A percentile compares a stretch with the other conserved stretches of the same genome.
Conservation (phyloP, 2,329 filamentous ascomycete genomes). For the Anthostomella pinea region DNA sequence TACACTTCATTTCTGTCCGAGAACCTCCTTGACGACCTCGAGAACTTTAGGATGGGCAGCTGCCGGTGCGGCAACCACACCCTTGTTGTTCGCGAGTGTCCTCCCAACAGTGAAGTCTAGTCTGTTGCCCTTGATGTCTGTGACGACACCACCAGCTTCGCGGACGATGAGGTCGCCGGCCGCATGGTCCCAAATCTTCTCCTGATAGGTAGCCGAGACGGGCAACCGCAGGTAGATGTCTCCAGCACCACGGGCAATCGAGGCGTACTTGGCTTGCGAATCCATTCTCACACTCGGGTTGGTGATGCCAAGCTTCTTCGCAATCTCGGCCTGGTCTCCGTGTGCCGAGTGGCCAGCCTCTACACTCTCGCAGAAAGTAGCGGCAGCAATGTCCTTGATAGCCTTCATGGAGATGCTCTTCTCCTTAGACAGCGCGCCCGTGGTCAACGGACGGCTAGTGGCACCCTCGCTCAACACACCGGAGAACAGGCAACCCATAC, state of each 20-base stretch:
- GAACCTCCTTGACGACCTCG: slow-evolving; percentile 75
- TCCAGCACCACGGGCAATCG: slow-evolving; percentile 87
- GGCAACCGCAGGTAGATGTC: slow-evolving; percentile 93
- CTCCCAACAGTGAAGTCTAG: slow-evolving; percentile 85
- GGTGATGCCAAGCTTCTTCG: slow-evolving; percentile 80
- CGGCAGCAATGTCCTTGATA: slow-evolving; percentile 69
- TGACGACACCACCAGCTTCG: slow-evolving; percentile 89
- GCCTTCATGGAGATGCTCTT: slow-evolving; percentile 77
- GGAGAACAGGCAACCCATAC: slow-evolving; percentile 84
- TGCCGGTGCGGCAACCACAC: slow-evolving; percentile 83
- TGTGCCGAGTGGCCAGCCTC: slow-evolving; percentile 92
- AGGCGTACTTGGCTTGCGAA: slow-evolving; percentile 96
- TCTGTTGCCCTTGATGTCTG: slow-evolving; percentile 79
- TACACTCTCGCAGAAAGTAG: slow-evolving; percentile 95
- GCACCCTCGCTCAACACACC: slow-evolving; percentile 79
- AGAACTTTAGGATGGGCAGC: slow-evolving; percentile 75
- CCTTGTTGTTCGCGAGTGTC: slow-evolving; percentile 87
- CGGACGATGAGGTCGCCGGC: slow-evolving; percentile 91
- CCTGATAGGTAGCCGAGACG: slow-evolving; percentile 81
- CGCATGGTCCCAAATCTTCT: slow-evolving; percentile 99
- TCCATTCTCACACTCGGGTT: slow-evolving; percentile 92
- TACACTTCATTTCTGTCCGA: slow-evolving; percentile 44
- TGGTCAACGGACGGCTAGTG: slow-evolving; percentile 68
- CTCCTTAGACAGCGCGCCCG: slow-evolving; percentile 48
- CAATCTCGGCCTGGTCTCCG: slow-evolving; percentile 81